Percentiles rank a stretch among this genome's conserved stretches.
Conservation (phyloP, 2,329 filamentous ascomycete genomes). For the Pestalotiopsis fici region DNA sequence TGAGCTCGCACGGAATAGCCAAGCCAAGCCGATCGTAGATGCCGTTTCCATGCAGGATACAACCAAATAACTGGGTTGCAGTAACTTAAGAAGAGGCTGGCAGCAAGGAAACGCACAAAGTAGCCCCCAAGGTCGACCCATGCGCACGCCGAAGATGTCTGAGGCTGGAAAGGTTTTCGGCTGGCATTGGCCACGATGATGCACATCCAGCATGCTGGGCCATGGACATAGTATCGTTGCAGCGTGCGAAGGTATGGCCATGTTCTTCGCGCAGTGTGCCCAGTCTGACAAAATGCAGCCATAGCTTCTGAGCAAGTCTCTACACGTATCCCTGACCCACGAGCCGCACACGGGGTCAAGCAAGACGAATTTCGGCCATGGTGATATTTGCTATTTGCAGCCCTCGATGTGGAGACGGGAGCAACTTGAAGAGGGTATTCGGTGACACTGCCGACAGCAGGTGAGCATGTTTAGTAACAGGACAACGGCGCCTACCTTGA, state of each 20-base stretch:
- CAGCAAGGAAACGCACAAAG: background rate
- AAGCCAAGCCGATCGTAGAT: background rate
- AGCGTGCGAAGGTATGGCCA: background rate
- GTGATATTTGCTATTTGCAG: background rate
- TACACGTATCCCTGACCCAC: background rate
- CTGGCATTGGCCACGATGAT: background rate
- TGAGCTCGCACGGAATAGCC: background rate
- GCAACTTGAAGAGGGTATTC: background rate
- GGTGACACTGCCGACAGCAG: background rate
- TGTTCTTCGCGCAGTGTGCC: background rate
- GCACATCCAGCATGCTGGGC: background rate
- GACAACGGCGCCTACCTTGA: too few relatives aligned
- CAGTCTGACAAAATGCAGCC: background rate
- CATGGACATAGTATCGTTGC: background rate
- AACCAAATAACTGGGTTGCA: background rate
- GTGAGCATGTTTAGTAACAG: background rate
- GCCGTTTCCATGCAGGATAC: background rate
- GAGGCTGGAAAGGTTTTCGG: background rate
- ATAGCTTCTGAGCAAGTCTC: background rate
- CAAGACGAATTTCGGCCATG: background rate
- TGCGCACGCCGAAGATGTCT: background rate
- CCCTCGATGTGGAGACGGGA: background rate
- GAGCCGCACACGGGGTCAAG: background rate
- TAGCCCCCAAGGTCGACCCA: background rate
- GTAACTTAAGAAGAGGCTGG: background rate